A percentile compares a stretch with the other conserved stretches of the same genome.
These are phyloP conservation scores for Isoetes taiwanensis DNA, from an alignment of 75 land plant species.

Conservation along the genomic window DNA sequence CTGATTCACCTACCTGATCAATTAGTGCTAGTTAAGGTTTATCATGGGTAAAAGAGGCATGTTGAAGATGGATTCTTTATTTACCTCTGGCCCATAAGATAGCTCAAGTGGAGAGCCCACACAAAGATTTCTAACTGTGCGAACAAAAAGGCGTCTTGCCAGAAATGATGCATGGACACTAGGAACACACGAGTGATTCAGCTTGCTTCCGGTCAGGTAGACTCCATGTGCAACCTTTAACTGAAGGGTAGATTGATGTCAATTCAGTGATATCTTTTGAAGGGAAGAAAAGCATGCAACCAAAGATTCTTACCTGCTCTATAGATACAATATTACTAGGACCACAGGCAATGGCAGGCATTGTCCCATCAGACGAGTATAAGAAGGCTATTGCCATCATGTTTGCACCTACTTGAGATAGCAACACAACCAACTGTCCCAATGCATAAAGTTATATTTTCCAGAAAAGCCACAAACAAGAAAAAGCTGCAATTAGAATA, in stretches of 20 bases:
- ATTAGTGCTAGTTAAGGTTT: neutral
- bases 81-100: constrained; percentile 88
- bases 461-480: neutral
- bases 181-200: constrained; percentile 83
- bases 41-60: neutral
- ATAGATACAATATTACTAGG: neutral
- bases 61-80: neutral
- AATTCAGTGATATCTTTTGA: constrained; percentile 1
- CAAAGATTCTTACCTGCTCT: neutral
- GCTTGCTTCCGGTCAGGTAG: constrained; percentile 50
- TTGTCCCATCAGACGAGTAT: constrained; percentile 17
- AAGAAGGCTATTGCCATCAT: constrained; percentile 51
- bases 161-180: constrained; percentile 69
- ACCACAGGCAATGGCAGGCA: too few species aligned
- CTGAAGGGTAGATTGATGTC: constrained; percentile 20
- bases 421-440: constrained; percentile 41
- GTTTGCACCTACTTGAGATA: constrained; percentile 46
- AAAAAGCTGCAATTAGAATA: neutral
- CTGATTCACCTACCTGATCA: constrained; percentile 55
- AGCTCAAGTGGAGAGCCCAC: constrained; percentile 61
- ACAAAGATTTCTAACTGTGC: constrained; percentile 36
- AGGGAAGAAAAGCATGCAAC: neutral
- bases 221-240: constrained; percentile 75
- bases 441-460: neutral
- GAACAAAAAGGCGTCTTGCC: constrained; percentile 39